Base-by-base conservation (phyloP, 345 rosid species). In the Eucalyptus pumila region DNA sequence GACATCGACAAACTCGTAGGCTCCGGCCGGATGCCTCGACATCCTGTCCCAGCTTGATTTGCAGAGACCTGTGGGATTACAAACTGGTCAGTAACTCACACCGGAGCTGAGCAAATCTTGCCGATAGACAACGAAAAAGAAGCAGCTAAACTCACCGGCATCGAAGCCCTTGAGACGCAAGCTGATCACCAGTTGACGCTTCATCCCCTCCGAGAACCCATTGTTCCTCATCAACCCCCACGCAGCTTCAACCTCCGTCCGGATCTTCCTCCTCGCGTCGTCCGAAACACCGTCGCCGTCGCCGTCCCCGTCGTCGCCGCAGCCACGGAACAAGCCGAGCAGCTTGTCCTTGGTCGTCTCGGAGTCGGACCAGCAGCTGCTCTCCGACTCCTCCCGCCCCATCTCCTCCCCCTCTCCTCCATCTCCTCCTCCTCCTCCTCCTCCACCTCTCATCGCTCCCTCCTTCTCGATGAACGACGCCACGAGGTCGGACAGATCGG, bases 11-110 rank as follows among this genome's bases (percentile, higher is more conserved):
- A 91, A 96, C 86, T 97, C 96, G 88, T 95, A 93, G 40, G 88
- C 91, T 65, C 99, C 99, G 3, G 95, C 90, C 7, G 96, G 97
- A 83, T 90, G 90, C 91, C 92, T 90, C 30, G 91, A 95, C 30
- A 91, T 89, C 91, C 89, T 96, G 91, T 95, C 98, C 99, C 99
- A 97, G 56, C 91, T 90, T 4, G 97, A 94, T 87, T 96, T 95
- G 99, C 99, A 97, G 5, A 98, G 94, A 56, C 99, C 98, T 96
- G 88, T 7, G 10, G 3, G 30, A 87, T 30, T 3, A 87, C 54
- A 40, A 51, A 58, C 37, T 48, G 4, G 87, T 85, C 56, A 50
- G 87, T 8, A 52, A n/a, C 85, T 21, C 15, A 6, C 47, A 0
- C 30, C 47, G 47, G 85, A 40, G 30, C 16, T 23, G 87, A 49